Base-by-base conservation (phyloP, 2,329 filamentous ascomycete species). In the Colletotrichum eremochloae region DNA sequence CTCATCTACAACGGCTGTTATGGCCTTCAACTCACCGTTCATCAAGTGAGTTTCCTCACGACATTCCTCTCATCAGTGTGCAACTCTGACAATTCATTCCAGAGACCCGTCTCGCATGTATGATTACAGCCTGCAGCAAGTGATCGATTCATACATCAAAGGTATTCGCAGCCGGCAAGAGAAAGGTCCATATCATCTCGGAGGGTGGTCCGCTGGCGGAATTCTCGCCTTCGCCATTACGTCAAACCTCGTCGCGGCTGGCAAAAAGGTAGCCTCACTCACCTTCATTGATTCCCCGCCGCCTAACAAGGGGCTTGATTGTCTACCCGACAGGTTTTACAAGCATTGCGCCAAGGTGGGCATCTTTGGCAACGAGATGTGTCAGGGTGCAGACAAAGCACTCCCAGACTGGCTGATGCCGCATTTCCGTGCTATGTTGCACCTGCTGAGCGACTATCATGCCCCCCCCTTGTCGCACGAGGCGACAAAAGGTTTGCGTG, bases 121-220 rank as follows among this genome's bases (percentile, higher is more conserved):
- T 14, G 31, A 57, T 1, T 33, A 68, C 29, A 64, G 4, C 24
- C 61, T 68, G 18, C 33, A 14, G 8, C 24, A 68, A 6, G 60
- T 65, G 3, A 8, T 68, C 5, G 14, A 60, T 1, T 69, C 60
- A 2, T 68, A 68, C 50, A 15, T 68, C 0, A 60, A 40, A 2
- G 66, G 60, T 18, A 48, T 68, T 3, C 66, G 66, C 11, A 38
- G n/a, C 5, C 50, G 52, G n/a, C 92, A 94, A 80, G 89, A 91
- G 2, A 77, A 83, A 12, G 92, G 92, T 0, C 90, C 91, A 0
- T 94, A 93, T 80, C 86, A 86, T 58, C 82, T 94, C 0, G 88
- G 90, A 20, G 93, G 93, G n/a, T 94, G 92, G 93, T 93, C 90
- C 7, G 92, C 92, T 0, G 93, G 93, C 20, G 92, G 93, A 29